phyloP scores from a whole-genome alignment of 2,329 filamentous ascomycete species.

The Beauveria bassiana region DNA sequence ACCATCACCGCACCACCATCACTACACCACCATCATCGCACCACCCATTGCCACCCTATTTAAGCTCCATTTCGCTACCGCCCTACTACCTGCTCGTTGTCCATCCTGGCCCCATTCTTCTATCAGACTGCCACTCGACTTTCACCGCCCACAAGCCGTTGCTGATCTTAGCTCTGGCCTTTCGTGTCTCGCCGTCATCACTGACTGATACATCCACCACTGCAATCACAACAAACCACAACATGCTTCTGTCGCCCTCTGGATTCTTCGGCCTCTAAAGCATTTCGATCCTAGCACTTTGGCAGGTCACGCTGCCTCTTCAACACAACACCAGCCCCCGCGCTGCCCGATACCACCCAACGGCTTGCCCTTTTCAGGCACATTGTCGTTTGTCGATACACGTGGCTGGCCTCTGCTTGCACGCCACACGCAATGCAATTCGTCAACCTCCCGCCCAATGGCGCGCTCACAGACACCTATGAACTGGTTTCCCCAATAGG shows the following conservation, averaged over 20 bases:
- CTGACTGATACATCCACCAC: not conserved
- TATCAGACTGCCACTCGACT: not conserved
- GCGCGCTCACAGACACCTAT: not conserved
- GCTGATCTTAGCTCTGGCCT: not conserved
- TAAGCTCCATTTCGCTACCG: not conserved
- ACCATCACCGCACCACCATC: not conserved
- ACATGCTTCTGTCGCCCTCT: not conserved
- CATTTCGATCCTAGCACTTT: not conserved
- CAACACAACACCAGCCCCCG: not conserved
- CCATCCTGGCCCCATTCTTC: not conserved
- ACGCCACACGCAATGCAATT: not conserved
- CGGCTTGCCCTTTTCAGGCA: slow-evolving; percentile 4
- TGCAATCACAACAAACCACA: not conserved
- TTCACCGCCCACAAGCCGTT: not conserved
- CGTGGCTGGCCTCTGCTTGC: not conserved
- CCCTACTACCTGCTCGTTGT: not conserved
- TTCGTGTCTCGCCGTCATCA: not conserved
- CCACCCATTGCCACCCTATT: not conserved
- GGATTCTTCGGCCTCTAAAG: not conserved
- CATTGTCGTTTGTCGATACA: not conserved
- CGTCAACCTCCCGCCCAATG: not conserved
- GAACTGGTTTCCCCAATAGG: slow-evolving; percentile 9
- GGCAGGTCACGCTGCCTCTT: not conserved
- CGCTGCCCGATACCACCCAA: not conserved
- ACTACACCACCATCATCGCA: not conserved